Base-by-base conservation (phyloP, 352 stramenopile species). In the Globisporangium lucens region DNA sequence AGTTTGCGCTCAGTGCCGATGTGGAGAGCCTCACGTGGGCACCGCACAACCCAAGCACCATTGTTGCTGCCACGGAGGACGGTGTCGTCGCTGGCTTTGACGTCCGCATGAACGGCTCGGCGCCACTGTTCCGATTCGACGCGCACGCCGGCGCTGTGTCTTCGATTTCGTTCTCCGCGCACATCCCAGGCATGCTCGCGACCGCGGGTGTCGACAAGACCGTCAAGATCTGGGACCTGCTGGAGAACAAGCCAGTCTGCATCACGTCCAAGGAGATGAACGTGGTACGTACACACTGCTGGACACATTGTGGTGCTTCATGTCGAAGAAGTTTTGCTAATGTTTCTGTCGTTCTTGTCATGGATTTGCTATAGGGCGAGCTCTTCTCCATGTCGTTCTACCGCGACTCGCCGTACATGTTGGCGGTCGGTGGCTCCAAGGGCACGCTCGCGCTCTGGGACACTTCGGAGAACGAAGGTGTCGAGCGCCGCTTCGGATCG, bases 171-270 rank as follows among this genome's bases (percentile, higher is more conserved):
- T 96, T 98, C 68, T 95, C 80, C 60, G 69, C 78, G 62, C 87
- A 90, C 41, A 85, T 96, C 58, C 86, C 96, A 20, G 97, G 97
- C 55, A 89, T 99, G 76, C 81, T 99, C 57, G 93, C 96, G 27
- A 99, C 97, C 4, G 96, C 90, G 49, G 95, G 94, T 10, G 88
- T 97, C n/a, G 97, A 99, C 84, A 99, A 99, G 82, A 98, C 93
- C 8, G 97, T 99, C 56, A 98, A 98, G 70, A 80, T 99, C 52
- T 99, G 98, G 98, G 96, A 99, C 69, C 71, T 96, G 20, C 77
- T 85, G 66, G 78, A 88, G 51, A 87, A 87, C 56, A 71, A 70
- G 22, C 87, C 91, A 3, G 68, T 84, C 58, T 96, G 83, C 69
- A 83, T 98, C 66, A 93, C 83, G 2, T 94, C 89, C 15, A 98